Conservation (phyloP, 2,329 filamentous ascomycete genomes). For the Cryphonectria radicalis region DNA sequence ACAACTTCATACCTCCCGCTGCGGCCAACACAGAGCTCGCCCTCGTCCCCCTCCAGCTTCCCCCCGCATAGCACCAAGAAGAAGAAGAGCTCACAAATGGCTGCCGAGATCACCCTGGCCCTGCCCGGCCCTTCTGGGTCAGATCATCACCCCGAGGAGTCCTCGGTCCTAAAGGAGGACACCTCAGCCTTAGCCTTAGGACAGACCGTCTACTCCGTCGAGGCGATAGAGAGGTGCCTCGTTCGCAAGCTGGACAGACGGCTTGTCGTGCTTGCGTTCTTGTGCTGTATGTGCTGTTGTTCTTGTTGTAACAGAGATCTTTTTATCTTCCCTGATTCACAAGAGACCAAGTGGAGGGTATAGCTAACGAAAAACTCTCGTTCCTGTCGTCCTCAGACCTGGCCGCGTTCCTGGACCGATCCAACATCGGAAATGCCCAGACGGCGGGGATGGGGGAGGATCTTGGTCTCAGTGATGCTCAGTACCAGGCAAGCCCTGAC, state of each 20-base stretch:
- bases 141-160: not conserved
- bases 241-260: conserved; percentile 41
- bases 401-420: conserved; percentile 44
- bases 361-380: not conserved
- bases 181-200: conserved; percentile 1
- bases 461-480: conserved; percentile 42
- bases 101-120: conserved; percentile 13
- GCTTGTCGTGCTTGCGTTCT: conserved; percentile 40
- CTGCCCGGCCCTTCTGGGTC: not conserved
- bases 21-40: not conserved
- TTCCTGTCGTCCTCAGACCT: conserved; percentile 35
- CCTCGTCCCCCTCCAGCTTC: not conserved
- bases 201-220: conserved; percentile 34
- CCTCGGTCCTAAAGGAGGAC: not conserved
- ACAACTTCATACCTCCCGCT: not conserved
- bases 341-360: not conserved
- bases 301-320: not conserved
- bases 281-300: conserved; percentile 34
- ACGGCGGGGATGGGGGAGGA: conserved; percentile 43
- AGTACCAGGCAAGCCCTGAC: conserved; percentile 41
- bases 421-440: conserved; percentile 46
- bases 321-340: not conserved
- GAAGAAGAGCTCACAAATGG: conserved; percentile 14
- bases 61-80: not conserved
- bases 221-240: conserved; percentile 39